These are phyloP conservation scores for Lycium barbarum DNA, from an alignment of 257 asterid genomes.

Conservation along the genomic window DNA sequence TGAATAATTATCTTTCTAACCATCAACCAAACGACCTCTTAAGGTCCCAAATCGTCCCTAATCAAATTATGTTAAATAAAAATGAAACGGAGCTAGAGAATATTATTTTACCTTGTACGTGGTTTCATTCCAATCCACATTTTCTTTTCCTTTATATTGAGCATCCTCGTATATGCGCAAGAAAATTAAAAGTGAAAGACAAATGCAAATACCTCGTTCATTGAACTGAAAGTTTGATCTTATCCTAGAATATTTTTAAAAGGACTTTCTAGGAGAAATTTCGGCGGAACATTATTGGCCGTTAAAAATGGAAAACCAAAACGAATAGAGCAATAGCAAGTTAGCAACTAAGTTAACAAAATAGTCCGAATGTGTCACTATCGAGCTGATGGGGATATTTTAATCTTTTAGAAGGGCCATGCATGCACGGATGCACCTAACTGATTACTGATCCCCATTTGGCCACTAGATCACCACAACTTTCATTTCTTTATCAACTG, in stretches of 20 bases:
- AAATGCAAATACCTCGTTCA: neutral
- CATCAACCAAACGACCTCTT: no score
- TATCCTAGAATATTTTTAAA: neutral
- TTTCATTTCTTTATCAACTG: neutral
- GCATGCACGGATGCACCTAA: slow-evolving; percentile 27
- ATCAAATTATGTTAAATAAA: no score
- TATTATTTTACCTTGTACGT: neutral
- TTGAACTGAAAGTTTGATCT: slow-evolving; percentile 5
- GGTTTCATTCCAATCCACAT: no score
- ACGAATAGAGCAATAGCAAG: neutral
- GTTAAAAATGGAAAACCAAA: neutral
- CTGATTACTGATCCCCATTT: no score
- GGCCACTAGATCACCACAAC: neutral
- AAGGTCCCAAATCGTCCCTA: no score
- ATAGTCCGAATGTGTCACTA: neutral
- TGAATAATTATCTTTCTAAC: no score
- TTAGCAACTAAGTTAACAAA: neutral
- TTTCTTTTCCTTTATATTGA: neutral
- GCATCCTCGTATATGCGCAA: neutral
- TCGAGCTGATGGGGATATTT: neutral
- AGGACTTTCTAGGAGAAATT: neutral
- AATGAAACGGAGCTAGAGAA: no score
- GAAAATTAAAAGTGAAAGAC: neutral
- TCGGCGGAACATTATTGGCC: neutral
- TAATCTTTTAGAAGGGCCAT: neutral